Percentiles rank a stretch among this genome's conserved stretches.
These are phyloP conservation scores for Trichosanthes cucumerina DNA, from an alignment of 306 rosid genomes.

Conservation along the genomic window DNA sequence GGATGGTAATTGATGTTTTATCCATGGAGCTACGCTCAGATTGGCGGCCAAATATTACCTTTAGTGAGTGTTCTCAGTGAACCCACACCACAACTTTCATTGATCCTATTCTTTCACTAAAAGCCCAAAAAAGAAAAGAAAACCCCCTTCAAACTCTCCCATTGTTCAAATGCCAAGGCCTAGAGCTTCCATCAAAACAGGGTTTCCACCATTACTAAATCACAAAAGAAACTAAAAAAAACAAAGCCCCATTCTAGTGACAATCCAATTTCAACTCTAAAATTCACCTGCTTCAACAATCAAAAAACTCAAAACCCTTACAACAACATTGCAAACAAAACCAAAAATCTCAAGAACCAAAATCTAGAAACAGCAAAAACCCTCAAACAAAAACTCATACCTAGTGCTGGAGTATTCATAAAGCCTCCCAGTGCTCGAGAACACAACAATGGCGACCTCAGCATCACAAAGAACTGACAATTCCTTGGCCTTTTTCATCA, in stretches of 20 bases:
- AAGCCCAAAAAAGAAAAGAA: neutral
- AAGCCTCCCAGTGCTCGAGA: constrained; percentile 64
- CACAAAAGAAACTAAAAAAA: neutral
- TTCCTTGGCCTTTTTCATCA: constrained; percentile 65
- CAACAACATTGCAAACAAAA: neutral
- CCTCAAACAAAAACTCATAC: constrained; percentile 9
- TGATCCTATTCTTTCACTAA: neutral
- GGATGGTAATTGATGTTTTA: no score
- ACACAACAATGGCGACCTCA: constrained; percentile 54
- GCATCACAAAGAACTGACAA: constrained; percentile 72
- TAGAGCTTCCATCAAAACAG: neutral
- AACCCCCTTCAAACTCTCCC: neutral
- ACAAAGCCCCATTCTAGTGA: neutral
- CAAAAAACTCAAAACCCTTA: neutral
- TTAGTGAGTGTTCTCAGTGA: neutral
- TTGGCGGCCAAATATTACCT: neutral
- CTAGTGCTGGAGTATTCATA: constrained; percentile 53
- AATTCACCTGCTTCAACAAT: neutral
- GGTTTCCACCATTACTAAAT: neutral
- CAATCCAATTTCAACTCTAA: neutral
- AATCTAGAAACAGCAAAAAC: neutral
- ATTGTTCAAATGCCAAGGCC: neutral
- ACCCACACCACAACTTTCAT: neutral
- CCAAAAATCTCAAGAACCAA: neutral
- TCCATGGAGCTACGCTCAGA: no score